A percentile compares a stretch with the other conserved stretches of the same genome.
These are phyloP conservation scores for Adansonia gregorii DNA, from an alignment of 441 rosid species.

Conservation along the genomic window DNA sequence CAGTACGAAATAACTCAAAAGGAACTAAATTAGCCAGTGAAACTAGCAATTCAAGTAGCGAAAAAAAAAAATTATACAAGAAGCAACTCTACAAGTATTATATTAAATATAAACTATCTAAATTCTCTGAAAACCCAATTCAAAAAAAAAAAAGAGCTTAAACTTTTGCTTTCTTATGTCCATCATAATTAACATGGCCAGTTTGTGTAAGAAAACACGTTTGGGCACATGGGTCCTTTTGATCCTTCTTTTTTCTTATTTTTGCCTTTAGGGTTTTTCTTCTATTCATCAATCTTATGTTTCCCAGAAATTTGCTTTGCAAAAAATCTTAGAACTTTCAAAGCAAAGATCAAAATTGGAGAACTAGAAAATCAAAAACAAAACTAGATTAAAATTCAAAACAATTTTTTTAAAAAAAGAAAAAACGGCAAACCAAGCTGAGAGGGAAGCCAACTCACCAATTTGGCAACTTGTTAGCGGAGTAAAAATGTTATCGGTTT, in stretches of 20 bases:
- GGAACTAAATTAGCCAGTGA: not conserved
- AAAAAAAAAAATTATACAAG: not conserved
- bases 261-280: not conserved
- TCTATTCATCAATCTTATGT: not conserved
- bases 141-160: not conserved
- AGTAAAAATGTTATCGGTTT: not conserved
- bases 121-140: not conserved
- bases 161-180: slow-evolving; percentile 6
- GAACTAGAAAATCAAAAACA: not conserved
- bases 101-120: not conserved
- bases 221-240: not conserved
- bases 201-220: not conserved
- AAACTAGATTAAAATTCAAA: not conserved
- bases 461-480: not conserved
- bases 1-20: slow-evolving; percentile 2
- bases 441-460: slow-evolving; percentile 17
- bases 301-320: not conserved
- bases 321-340: not conserved
- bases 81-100: not conserved
- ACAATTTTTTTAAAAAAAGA: not conserved
- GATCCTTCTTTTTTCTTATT: not conserved
- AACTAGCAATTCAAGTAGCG: not conserved
- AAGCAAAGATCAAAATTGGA: slow-evolving; percentile 3
- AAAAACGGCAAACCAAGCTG: not conserved
- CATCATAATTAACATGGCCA: not conserved